These are phyloP conservation scores for Aspergillus panamensis DNA, from an alignment of 495 filamentous ascomycete species.

Conservation along the genomic window DNA sequence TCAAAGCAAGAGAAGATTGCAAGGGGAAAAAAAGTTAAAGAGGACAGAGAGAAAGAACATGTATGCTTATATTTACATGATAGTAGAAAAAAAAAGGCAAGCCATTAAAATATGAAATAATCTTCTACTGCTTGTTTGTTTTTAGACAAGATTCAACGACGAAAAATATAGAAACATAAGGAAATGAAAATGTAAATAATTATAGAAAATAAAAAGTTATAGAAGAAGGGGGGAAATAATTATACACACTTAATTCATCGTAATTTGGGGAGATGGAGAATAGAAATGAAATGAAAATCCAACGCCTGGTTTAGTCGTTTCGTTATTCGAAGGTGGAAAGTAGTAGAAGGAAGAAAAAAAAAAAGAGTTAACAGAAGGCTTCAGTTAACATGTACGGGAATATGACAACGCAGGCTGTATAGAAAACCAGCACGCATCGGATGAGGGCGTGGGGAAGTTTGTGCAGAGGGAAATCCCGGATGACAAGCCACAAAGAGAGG, in stretches of 20 bases:
- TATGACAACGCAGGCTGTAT: slow-evolving; percentile 84
- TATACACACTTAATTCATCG: background rate
- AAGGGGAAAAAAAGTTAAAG: too few species aligned
- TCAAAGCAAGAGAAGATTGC: too few species aligned
- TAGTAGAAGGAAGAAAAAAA: background rate
- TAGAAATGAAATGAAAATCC: background rate
- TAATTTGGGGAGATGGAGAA: background rate
- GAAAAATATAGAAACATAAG: slow-evolving; percentile 1
- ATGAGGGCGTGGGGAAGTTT: slow-evolving; percentile 58
- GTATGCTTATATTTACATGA: background rate
- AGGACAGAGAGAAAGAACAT: too few species aligned
- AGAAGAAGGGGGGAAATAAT: background rate
- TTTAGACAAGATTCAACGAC: background rate
- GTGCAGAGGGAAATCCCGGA: slow-evolving; percentile 52
- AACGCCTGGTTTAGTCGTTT: background rate
- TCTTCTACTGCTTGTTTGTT: too few species aligned
- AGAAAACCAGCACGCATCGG: slow-evolving; percentile 67
- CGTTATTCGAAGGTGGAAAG: background rate
- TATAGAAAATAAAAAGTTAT: background rate
- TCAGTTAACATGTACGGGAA: slow-evolving; percentile 68
- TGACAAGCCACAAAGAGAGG: slow-evolving; percentile 78
- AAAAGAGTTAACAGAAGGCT: slow-evolving; percentile 27
- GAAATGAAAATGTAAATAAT: background rate
- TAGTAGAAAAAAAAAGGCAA: background rate
- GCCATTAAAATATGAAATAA: background rate